Base-by-base conservation (phyloP, 164 flowering plant genomes). In the Stephania yunnanensis region DNA sequence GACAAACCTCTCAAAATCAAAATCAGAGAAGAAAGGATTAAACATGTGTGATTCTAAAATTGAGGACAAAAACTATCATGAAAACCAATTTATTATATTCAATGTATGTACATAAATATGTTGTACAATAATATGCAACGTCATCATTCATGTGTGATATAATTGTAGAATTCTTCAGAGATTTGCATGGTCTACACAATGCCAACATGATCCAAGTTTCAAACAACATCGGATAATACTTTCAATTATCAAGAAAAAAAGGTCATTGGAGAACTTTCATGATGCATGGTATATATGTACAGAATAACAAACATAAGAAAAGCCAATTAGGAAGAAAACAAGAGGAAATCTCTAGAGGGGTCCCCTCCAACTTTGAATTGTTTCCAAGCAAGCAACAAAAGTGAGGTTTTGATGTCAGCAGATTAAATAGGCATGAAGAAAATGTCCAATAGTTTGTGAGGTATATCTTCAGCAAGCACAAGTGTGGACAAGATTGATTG, bases 401-500 rank as follows among this genome's bases (percentile, higher is more conserved):
- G 46, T 25, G 48, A 48, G 36, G 48, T 25, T 36, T 68, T 53
- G 31, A 67, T 53, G 74, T 61, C 69, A 36, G 42, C 42, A 36
- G 42, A 36, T 36, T 36, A 15, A 71, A 53, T 29, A 11, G 19
- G 52, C 46, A 45, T 50, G 48, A 45, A 65, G 30, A 36, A 36
- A 36, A 36, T 45, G 36, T 11, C 20, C 11, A 22, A 69, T 45
- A 31, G 15, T 58, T 58, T 58, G 64, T 6, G 46, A 6, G 78
- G 71, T 78, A 2, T 30, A 20, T 11, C 46, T 70, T 69, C 67
- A 25, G 52, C 63, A 48, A 42, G 42, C 42, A 36, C 70, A 52
- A 6, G 73, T 74, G 83, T 82, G 86, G 84, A 77, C 81, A 75
- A 68, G 68, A 71, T 78, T 72, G 30, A 45, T 69, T 75, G 76